Evolutionary conservation across 768 basidiomycete genomes (phyloP), one percentile per base, ranked within the genome.

Genomic region (Myochromella boudieri): DNA sequence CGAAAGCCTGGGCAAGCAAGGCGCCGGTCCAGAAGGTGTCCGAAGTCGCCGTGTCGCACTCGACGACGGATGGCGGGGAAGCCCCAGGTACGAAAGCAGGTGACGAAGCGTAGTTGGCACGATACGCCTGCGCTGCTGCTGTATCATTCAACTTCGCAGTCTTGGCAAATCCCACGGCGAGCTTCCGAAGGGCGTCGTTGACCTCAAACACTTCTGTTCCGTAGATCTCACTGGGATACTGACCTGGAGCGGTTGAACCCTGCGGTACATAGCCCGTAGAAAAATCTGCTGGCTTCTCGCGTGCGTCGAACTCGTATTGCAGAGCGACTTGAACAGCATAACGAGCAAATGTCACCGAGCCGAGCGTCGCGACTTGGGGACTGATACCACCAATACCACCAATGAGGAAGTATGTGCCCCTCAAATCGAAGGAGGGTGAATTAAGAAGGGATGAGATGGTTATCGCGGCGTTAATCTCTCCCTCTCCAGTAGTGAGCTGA

Each of bases 191-290:
- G 20, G 49, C 49, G 22, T 46, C 42, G 21, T 52, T 52, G 8
- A 52, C n/a, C 29, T 52, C 51, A 18, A 52, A 52, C 18, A 52
- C 51, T 28, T 52, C 51, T 3, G 51, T 52, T 3, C 51, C 51
- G 24, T 52, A 52, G 28, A 52, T 46, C 14, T 43, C 34, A 6
- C 18, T 11, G 1, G 51, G 51, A 25, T 42, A 52, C n/a, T 52
- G 21, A 5, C 28, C 37, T 7, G 51, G 51, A 8, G 21, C 29
- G 10, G 34, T 37, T 3, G 51, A 18, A 9, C 51, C 51, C 25
- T 47, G 42, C 0, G 51, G 51, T 10, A 52, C 41, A 25, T 52
- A 52, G 29, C 51, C 51, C 6, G 51, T 52, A 3, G 51, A 25
- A 12, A 38, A 52, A n/a, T 46, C 18, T 6, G 20, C 29, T 11